These are phyloP conservation scores for Aspergillus aculeatinus DNA, from an alignment of 2,329 filamentous ascomycete species.

Conservation along the genomic window DNA sequence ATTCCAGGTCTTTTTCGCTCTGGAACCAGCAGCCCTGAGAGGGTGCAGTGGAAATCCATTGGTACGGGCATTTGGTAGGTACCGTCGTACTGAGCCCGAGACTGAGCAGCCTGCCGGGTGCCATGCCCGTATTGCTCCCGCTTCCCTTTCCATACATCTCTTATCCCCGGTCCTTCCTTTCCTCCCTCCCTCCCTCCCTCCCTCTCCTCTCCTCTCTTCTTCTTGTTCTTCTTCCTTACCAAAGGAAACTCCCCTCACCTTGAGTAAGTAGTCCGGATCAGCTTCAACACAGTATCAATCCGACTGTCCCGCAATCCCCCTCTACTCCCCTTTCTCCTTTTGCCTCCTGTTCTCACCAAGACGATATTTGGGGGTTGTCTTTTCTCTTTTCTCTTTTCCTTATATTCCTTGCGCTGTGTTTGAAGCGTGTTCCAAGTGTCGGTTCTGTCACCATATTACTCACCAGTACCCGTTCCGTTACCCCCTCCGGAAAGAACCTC, in stretches of 20 bases:
- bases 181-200: constrained; percentile 14
- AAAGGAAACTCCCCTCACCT: not conserved
- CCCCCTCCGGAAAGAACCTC: constrained; percentile 25
- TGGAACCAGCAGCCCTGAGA: not conserved
- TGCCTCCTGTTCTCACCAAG: constrained; percentile 21
- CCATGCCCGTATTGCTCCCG: constrained; percentile 7
- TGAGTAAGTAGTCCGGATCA: not conserved
- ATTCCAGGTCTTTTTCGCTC: not conserved
- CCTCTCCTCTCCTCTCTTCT: constrained; percentile 16
- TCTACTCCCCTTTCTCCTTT: constrained; percentile 19
- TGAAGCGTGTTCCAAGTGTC: constrained; percentile 16
- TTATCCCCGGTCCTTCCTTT: constrained; percentile 11
- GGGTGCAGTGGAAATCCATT: not conserved
- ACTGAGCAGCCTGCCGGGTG: no score
- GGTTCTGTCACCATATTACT: constrained; percentile 20
- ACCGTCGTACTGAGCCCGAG: no score
- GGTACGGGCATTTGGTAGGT: constrained; percentile 9
- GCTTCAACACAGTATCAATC: not conserved
- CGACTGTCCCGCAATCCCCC: not conserved
- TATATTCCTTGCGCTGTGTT: constrained; percentile 30
- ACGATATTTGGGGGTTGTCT: constrained; percentile 4
- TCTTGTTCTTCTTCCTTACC: constrained; percentile 18
- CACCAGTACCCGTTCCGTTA: constrained; percentile 8
- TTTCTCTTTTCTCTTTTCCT: constrained; percentile 15
- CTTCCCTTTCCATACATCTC: constrained; percentile 16